Evolutionary conservation across 2,329 filamentous ascomycete species (phyloP), one percentile per base, ranked within the genome.

Genomic region (Pestalotiopsis sp.): DNA sequence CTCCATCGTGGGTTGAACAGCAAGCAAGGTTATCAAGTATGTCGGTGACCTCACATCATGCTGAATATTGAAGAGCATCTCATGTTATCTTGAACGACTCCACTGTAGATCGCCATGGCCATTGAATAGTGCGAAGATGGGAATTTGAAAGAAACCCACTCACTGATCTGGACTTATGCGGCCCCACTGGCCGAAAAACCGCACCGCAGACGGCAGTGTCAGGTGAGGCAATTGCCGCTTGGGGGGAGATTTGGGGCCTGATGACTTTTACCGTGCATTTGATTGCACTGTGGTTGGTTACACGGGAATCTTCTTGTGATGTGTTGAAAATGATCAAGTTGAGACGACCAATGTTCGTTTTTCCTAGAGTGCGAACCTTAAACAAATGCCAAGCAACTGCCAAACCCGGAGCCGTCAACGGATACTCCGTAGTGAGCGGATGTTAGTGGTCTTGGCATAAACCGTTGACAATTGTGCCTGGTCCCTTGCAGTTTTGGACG

Each of bases 381-480:
- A 36, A 39, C 36, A 7, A 36, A 36, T 39, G 25, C 59, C 36
- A 61, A 61, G 59, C 25, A 52, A 27, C n/a, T 61, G 59, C 25
- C 25, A 61, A 39, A 36, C 38, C n/a, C 59, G 31, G 59, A 25
- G 27, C 59, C 59, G 59, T 61, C 31, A 27, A 36, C 57, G 57
- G 57, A 59, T 59, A 31, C 20, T 36, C 57, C 57, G 27, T 36
- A 59, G 27, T 31, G 59, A 36, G 14, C 25, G 59, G 58, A 52
- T 52, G 45, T 52, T 61, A 61, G 59, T 31, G 59, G 59, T 39
- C 59, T 61, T 61, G 59, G 59, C 59, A 38, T 25, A 61, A 61
- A 41, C 59, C 59, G 59, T 61, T 61, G 31, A 36, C 59, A 14
- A 61, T 52, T 31, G 57, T 31, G 57, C 27, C 57, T 25, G 57